These are phyloP conservation scores for Papiliotrema fonsecae DNA, from an alignment of 1,284 basidiomycete species.

Conservation along the genomic window DNA sequence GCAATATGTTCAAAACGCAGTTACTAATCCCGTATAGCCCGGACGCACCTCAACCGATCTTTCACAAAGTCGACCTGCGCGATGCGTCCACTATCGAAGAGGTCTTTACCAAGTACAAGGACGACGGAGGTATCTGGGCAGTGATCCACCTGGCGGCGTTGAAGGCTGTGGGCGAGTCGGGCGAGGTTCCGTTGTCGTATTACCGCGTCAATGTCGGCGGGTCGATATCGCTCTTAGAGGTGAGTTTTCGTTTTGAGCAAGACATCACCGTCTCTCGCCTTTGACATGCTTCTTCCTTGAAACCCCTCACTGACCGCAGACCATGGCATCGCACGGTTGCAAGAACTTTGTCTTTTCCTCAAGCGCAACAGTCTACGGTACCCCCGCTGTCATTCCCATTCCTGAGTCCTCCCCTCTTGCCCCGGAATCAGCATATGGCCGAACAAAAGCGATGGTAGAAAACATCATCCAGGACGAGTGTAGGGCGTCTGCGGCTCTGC, in stretches of 20 bases:
- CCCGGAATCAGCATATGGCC: constrained; percentile 90
- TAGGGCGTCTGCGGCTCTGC: constrained; percentile 55
- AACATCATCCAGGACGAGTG: constrained; percentile 85
- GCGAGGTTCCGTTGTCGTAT: constrained; percentile 86
- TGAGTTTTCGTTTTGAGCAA: constrained; percentile 25
- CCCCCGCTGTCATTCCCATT: constrained; percentile 86
- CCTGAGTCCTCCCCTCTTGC: constrained; percentile 84
- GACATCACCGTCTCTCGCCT: no score
- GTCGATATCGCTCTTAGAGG: constrained; percentile 67
- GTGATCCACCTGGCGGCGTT: constrained; percentile 95
- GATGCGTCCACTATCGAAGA: constrained; percentile 62
- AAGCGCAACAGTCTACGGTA: constrained; percentile 98
- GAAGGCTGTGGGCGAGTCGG: constrained; percentile 98
- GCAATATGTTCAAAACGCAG: background rate
- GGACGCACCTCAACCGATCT: constrained; percentile 41
- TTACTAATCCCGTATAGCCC: constrained; percentile 47
- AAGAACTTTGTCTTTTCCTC: constrained; percentile 92
- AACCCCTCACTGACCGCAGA: constrained; percentile 54
- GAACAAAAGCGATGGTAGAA: constrained; percentile 93
- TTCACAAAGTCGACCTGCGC: constrained; percentile 66
- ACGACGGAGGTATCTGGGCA: constrained; percentile 89
- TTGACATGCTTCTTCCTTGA: no score
- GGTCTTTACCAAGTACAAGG: constrained; percentile 70
- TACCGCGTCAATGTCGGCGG: constrained; percentile 88
- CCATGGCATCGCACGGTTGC: constrained; percentile 80